Evolutionary conservation across 352 stramenopile genomes (phyloP), one percentile per base, ranked within the genome.

Genomic region (Phytophthora pistaciae): DNA sequence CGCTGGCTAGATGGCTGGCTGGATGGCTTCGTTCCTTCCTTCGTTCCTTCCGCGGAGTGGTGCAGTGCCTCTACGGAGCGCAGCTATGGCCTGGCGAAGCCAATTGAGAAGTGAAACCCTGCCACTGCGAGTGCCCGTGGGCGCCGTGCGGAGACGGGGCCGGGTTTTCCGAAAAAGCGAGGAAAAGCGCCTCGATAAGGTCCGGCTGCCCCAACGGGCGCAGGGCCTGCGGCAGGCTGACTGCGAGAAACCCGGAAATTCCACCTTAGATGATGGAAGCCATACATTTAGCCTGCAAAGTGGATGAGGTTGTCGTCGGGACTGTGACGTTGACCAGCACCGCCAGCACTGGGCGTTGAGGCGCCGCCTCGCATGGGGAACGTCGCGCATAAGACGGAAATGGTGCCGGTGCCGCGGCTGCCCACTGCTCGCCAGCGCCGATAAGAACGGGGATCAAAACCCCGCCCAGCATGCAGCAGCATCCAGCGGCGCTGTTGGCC

Each of bases 101-200:
- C 50, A 50, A 76, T 64, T 76, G 72, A 56, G 60, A 67, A 73
- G 60, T 75, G 72, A 68, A 54, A 61, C 54, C 54, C 44, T 18
- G 8, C 9, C 27, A 18, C 27, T 13, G 49, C 38, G 56, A 69
- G 64, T 56, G 70, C 59, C 36, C 40, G 13, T 23, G 42, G 42
- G 16, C 46, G 27, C 29, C 23, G 25, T 49, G 44, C 46, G 46
- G 72, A 79, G 72, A 79, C 67, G 63, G 72, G 67, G 57, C 72
- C 18, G 36, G 54, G 36, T 6, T 16, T 42, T 49, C n/a, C 61
- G 72, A 79, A 79, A 79, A 79, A 75, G 72, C 72, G 44, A 75
- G 56, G 62, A 78, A 78, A 75, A 71, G 56, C 68, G 74, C 44
- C 65, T 29, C 25, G 56, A 74, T 65, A 75, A 76, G 66, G 60